Base-by-base conservation (phyloP, 2,329 filamentous ascomycete genomes). In the Westerdykella aurantiaca region DNA sequence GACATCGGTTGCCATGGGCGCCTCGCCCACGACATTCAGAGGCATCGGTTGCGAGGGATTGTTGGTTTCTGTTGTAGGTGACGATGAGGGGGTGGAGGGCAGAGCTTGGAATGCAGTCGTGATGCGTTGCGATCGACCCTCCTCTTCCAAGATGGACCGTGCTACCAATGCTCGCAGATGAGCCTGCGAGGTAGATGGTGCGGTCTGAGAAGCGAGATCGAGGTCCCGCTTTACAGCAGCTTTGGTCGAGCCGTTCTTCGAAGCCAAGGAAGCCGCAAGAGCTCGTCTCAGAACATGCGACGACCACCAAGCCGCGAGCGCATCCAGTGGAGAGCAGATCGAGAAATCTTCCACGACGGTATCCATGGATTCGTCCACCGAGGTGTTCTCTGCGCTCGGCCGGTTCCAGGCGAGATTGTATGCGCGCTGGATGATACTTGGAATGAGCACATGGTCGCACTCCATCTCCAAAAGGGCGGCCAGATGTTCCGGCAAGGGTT, bases 391-490 rank as follows among this genome's bases (percentile, higher is more conserved):
- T 2, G 82, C 81, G 0, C 85, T 91, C 4, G 83, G 81, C 45
- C 80, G 78, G 67, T 95, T 93, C 80, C 89, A 95, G 2, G 89
- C 88, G 13, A 96, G 75, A 62, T 95, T 95, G 64, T 91, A 87
- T 1, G 88, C 88, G 43, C 89, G 82, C 66, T 95, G 88, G 33
- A 91, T 79, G 48, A 95, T 84, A 37, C 78, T 76, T 42, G 86
- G 78, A 50, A 82, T 83, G 52, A 97, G 77, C 7, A 96, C 87
- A 17, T 88, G 81, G 41, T 94, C 87, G 52, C 85, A 89, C 22
- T 91, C 84, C 48, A 85, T 80, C 50, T 89, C 80, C 4, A 96
- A 77, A 2, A 97, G 76, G 6, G 80, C 73, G 2, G 82, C 80
- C 6, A 96, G 76, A 62, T 96, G 85, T 11, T 83, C 80, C 0